Base-by-base conservation (phyloP, 2,329 filamentous ascomycete species). In the Exophiala calicioides region DNA sequence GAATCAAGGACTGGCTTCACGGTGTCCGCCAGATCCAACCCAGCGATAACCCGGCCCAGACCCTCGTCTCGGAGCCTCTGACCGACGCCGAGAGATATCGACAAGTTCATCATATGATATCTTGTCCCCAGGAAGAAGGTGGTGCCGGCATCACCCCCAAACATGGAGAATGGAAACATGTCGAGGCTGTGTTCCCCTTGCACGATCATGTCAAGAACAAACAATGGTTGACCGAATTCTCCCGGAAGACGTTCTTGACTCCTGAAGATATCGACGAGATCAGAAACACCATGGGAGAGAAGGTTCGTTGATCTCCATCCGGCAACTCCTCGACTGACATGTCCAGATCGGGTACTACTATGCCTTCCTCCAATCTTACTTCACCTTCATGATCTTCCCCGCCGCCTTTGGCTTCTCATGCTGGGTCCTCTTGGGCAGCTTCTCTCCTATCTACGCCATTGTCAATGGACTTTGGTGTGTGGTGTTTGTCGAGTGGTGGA, bases 401-500 rank as follows among this genome's bases (percentile, higher is more conserved):
- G 87, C 90, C 1, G 82, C 75, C 3, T 83, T 93, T 58, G 91
- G 91, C 3, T 75, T 88, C 30, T 75, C 79, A 1, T 80, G 85
- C 9, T 96, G 89, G 87, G 67, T 90, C 21, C 72, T 95, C n/a
- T 74, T 95, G 0, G 89, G 89, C 6, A 80, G 85, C 47, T 97
- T 90, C 68, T 95, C 90, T 1, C 80, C 83, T 47, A 68, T 90
- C 38, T 96, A 94, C 60, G 88, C 86, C 10, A 66, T 90, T 1
- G 76, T 85, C 33, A 90, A 85, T 62, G 85, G 83, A 24, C 71
- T 95, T n/a, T 95, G 90, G 88, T 85, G 85, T 47, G 83, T 93
- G 2, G 73, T 91, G 36, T 96, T 96, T 63, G 86, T 95, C 46
- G 91, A 97, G 65, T 95, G 87, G 68, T 97, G 91, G 91, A 95